Conservation (phyloP, 1,139 yeast genomes). For the Geotrichum candidum region DNA sequence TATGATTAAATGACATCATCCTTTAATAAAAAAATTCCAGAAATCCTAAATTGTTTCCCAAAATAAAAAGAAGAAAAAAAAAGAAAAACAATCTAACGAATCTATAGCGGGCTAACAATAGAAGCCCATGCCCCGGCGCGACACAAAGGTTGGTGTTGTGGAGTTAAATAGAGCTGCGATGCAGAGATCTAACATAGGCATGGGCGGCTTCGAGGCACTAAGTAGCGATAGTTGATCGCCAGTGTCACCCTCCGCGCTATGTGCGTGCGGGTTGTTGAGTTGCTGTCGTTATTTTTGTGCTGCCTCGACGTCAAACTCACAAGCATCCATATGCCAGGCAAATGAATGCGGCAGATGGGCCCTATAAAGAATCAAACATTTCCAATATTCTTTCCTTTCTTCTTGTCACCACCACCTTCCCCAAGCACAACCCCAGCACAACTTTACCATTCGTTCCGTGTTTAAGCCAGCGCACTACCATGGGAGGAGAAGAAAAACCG, state of each 20-base stretch:
- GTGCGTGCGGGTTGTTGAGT: background rate
- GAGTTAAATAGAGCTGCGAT: no score
- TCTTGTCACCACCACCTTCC: background rate
- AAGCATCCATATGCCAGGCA: background rate
- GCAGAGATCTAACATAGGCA: no score
- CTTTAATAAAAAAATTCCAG: background rate
- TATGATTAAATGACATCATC: background rate
- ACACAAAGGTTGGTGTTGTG: no score
- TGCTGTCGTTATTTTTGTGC: background rate
- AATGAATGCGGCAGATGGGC: background rate
- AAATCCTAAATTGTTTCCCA: background rate
- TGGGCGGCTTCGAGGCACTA: background rate
- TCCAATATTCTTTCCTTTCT: background rate
- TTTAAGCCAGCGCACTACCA: background rate
- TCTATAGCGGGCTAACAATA: no score
- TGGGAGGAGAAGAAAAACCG: slow-evolving; percentile 6
- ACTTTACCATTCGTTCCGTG: background rate
- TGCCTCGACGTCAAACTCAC: background rate
- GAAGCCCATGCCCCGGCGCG: no score
- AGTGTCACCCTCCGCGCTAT: background rate
- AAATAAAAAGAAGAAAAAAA: background rate
- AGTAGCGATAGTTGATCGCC: background rate
- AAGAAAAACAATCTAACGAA: background rate
- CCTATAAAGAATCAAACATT: background rate
- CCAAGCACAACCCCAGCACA: background rate